A percentile compares a stretch with the other conserved stretches of the same genome.
These are phyloP conservation scores for Russula ochroleuca DNA, from an alignment of 768 basidiomycete species.

Conservation along the genomic window DNA sequence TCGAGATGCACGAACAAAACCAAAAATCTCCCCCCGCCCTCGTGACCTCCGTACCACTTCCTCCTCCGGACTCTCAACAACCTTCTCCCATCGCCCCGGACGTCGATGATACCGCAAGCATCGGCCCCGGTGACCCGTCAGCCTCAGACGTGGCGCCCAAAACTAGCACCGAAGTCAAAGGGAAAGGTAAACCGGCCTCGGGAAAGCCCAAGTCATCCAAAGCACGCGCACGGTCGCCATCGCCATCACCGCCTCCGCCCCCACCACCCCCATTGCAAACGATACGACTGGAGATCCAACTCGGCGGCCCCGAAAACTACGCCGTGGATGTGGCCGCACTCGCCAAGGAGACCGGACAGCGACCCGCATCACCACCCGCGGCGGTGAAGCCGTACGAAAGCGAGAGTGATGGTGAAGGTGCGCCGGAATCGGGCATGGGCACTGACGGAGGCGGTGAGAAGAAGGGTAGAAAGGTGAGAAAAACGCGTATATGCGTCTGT, in stretches of 20 bases:
- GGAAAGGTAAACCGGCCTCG: conserved; percentile 26
- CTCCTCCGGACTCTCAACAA: conserved; percentile 17
- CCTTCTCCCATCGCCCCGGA: conserved; percentile 14
- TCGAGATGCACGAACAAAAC: conserved; percentile 18
- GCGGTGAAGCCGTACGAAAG: conserved; percentile 42
- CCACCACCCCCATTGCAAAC: conserved; percentile 53
- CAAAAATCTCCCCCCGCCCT: conserved; percentile 9
- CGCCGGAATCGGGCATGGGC: conserved; percentile 21
- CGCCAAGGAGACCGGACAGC: conserved; percentile 63
- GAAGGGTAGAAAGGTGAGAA: conserved; percentile 39
- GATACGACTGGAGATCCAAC: conserved; percentile 60
- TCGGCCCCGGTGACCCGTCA: conserved; percentile 29
- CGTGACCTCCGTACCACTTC: conserved; percentile 16
- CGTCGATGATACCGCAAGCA: conserved; percentile 14
- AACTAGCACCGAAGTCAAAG: conserved; percentile 25
- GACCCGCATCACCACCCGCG: conserved; percentile 51
- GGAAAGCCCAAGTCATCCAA: conserved; percentile 52
- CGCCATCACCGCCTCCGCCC: conserved; percentile 54
- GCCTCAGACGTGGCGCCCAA: conserved; percentile 23
- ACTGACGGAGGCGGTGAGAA: conserved; percentile 34
- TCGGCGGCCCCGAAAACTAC: conserved; percentile 72
- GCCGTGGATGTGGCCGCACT: conserved; percentile 60
- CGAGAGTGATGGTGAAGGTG: conserved; percentile 48
- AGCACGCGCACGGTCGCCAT: conserved; percentile 45
- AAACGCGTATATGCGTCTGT: background rate